Conservation (phyloP, 2,329 filamentous ascomycete species). For the Clonostachys chloroleuca region DNA sequence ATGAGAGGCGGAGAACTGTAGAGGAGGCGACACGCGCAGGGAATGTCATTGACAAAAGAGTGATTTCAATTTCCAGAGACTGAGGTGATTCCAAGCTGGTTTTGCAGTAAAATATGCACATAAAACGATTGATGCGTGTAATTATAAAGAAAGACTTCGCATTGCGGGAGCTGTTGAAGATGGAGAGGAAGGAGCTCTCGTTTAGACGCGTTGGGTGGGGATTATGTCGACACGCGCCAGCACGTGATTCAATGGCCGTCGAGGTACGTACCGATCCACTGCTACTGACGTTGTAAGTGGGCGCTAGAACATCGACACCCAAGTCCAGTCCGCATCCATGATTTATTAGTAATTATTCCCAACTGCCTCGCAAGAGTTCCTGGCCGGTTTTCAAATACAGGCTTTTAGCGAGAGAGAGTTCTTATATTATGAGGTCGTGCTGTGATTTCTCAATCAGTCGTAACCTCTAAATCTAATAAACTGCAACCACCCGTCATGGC, state of each 20-base stretch:
- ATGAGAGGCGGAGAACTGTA: slow-evolving; percentile 73
- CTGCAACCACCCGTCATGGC: slow-evolving; percentile 12
- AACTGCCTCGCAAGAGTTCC: no score
- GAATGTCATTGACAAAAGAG: not conserved
- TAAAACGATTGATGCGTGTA: no score
- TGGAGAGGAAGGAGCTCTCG: not conserved
- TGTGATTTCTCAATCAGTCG: not conserved
- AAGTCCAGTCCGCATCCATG: no score
- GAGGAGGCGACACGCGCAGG: slow-evolving; percentile 67
- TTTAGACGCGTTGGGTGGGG: not conserved
- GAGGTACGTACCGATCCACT: no score
- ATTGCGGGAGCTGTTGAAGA: not conserved
- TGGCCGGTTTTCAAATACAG: no score
- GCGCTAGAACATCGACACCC: no score
- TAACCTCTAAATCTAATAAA: not conserved
- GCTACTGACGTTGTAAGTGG: no score
- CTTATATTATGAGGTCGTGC: no score
- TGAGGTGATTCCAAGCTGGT: slow-evolving; percentile 1
- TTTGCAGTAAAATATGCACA: no score
- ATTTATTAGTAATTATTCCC: no score
- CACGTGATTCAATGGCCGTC: slow-evolving; percentile 3
- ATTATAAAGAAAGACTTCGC: not conserved
- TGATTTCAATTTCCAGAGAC: not conserved
- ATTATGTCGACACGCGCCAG: slow-evolving; percentile 2
- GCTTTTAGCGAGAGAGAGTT: no score